These are phyloP conservation scores for Aleurites moluccanus DNA, from an alignment of 441 rosid genomes.

Conservation along the genomic window DNA sequence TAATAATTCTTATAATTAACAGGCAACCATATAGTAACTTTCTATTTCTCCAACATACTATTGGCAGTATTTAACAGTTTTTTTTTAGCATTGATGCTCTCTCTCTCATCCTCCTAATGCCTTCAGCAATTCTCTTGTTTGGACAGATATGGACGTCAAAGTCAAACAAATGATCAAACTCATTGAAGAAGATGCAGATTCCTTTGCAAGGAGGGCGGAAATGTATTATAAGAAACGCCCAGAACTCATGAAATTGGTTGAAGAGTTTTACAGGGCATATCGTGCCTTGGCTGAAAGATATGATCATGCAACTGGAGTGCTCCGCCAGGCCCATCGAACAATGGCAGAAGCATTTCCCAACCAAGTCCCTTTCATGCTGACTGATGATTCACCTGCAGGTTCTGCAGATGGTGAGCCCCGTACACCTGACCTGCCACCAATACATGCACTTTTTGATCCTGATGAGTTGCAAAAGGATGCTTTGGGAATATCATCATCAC, in stretches of 20 bases:
- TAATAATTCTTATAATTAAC: not conserved
- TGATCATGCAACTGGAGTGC: slow-evolving; percentile 88
- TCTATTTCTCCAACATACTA: not conserved
- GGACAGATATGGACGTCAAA: slow-evolving; percentile 90
- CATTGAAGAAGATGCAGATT: slow-evolving; percentile 98
- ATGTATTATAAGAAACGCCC: slow-evolving; percentile 98
- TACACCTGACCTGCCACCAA: slow-evolving; percentile 62
- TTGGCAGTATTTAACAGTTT: not conserved
- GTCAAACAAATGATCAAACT: slow-evolving; percentile 97
- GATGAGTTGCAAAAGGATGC: slow-evolving; percentile 63
- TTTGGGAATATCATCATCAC: slow-evolving; percentile 45
- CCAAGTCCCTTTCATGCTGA: slow-evolving; percentile 62
- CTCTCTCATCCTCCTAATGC: not conserved
- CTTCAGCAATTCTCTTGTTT: slow-evolving; percentile 26
- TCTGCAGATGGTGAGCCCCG: slow-evolving; percentile 57
- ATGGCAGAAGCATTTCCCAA: slow-evolving; percentile 94
- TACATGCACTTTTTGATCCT: slow-evolving; percentile 48
- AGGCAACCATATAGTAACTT: not conserved
- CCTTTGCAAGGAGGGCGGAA: slow-evolving; percentile 98
- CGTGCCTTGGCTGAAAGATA: slow-evolving; percentile 99
- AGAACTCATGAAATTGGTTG: slow-evolving; percentile 95
- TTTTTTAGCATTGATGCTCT: not conserved
- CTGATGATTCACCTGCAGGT: slow-evolving; percentile 63
- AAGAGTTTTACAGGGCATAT: slow-evolving; percentile 95
- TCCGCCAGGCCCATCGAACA: slow-evolving; percentile 87